Conservation (phyloP, 2,329 filamentous ascomycete species). For the Trichoderma aggressivum region DNA sequence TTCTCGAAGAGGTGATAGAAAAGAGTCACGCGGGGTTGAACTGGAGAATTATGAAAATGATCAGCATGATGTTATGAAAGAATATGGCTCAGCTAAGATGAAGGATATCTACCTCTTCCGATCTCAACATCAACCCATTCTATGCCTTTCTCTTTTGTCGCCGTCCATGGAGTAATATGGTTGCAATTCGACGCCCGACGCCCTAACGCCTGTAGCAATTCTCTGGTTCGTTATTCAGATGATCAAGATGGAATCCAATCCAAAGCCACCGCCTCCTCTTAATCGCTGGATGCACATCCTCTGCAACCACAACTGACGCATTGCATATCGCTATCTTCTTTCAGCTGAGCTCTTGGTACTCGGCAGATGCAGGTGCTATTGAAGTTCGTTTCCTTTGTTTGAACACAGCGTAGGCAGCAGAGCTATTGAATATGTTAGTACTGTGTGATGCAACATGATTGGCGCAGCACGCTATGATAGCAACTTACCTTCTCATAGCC, state of each 20-base stretch:
- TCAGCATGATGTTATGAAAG: slow-evolving; percentile 34
- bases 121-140: not conserved
- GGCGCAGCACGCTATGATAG: not conserved
- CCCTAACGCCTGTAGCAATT: slow-evolving; percentile 18
- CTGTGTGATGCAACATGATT: not conserved
- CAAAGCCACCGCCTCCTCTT: slow-evolving; percentile 20
- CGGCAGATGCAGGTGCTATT: slow-evolving; percentile 96
- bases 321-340: slow-evolving; percentile 85
- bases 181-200: slow-evolving; percentile 13
- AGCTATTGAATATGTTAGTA: slow-evolving; percentile 52
- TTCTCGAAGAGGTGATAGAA: slow-evolving; percentile 47
- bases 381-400: slow-evolving; percentile 99
- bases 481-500: slow-evolving; percentile 86
- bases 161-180: not conserved
- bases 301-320: slow-evolving; percentile 94
- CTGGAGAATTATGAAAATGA: slow-evolving; percentile 27
- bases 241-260: not conserved
- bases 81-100: slow-evolving; percentile 30
- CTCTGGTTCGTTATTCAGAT: not conserved
- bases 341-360: slow-evolving; percentile 83
- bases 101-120: slow-evolving; percentile 37
- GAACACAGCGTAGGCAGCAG: slow-evolving; percentile 92
- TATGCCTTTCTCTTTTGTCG: not conserved
- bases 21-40: slow-evolving; percentile 20
- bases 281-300: slow-evolving; percentile 86